Conservation (phyloP, 257 asterid species). For the Solanum pimpinellifolium region DNA sequence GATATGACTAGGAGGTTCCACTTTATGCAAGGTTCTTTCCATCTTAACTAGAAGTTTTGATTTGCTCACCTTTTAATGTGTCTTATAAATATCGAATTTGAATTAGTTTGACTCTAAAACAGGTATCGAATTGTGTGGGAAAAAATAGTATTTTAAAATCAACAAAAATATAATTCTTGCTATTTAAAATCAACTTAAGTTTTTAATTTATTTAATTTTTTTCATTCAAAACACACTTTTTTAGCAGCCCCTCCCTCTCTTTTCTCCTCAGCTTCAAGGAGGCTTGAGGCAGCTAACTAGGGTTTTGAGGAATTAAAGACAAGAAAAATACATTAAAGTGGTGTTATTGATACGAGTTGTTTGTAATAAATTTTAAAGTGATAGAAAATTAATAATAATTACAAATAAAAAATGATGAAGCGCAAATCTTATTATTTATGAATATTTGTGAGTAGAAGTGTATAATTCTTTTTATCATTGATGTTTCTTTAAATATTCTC, state of each 20-base stretch:
- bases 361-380: not conserved
- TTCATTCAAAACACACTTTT: too few relatives aligned
- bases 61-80: not conserved
- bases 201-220: not conserved
- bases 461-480: not conserved
- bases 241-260: not conserved
- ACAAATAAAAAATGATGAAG: not conserved
- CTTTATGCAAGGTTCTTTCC: not conserved
- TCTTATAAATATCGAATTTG: not conserved
- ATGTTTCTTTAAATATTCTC: not conserved
- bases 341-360: not conserved
- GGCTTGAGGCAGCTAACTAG: not conserved
- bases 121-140: not conserved
- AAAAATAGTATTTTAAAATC: not conserved
- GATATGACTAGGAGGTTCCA: not conserved
- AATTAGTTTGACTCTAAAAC: not conserved
- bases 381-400: not conserved
- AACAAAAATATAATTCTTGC: not conserved
- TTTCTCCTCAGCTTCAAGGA: not conserved
- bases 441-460: not conserved
- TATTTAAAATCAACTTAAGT: not conserved
- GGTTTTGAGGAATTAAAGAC: not conserved
- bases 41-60: not conserved
- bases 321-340: not conserved
- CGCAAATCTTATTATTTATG: not conserved